These are phyloP conservation scores for Samsoniella hepiali DNA, from an alignment of 2,329 filamentous ascomycete genomes.

Conservation along the genomic window DNA sequence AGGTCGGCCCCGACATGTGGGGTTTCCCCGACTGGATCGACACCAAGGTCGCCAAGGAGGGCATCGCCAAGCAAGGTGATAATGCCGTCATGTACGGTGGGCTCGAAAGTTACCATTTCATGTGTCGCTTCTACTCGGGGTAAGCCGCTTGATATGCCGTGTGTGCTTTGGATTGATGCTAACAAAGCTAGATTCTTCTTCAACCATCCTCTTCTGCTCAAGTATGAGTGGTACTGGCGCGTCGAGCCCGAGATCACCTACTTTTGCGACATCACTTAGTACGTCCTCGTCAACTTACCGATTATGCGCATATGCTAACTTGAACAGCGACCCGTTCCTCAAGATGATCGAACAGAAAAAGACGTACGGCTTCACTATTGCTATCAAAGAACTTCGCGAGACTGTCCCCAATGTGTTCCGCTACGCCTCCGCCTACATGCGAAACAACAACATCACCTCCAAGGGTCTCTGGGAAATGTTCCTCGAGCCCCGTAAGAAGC, in stretches of 20 bases:
- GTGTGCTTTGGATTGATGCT: slow-evolving; percentile 18
- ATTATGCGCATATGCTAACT: not conserved
- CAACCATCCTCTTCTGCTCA: slow-evolving; percentile 89
- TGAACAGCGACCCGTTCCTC: slow-evolving; percentile 79
- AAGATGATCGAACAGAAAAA: slow-evolving; percentile 94
- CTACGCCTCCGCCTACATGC: slow-evolving; percentile 97
- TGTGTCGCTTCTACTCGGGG: slow-evolving; percentile 99
- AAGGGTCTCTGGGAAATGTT: slow-evolving; percentile 99
- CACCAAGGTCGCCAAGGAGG: slow-evolving; percentile 87
- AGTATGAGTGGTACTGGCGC: slow-evolving; percentile 99
- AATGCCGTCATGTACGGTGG: slow-evolving; percentile 98
- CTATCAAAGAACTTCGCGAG: slow-evolving; percentile 95
- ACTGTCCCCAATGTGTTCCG: slow-evolving; percentile 98
- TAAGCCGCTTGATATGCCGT: slow-evolving; percentile 40
- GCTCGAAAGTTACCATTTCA: slow-evolving; percentile 97
- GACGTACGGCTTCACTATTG: slow-evolving; percentile 98
- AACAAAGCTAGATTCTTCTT: slow-evolving; percentile 72
- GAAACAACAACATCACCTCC: slow-evolving; percentile 83
- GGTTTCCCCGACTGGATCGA: slow-evolving; percentile 97
- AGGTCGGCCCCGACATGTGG: slow-evolving; percentile 89
- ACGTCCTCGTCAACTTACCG: slow-evolving; percentile 27
- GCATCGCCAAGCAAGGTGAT: slow-evolving; percentile 94
- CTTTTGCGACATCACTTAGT: slow-evolving; percentile 99
- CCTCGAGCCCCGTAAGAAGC: slow-evolving; percentile 69
- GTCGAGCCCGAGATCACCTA: slow-evolving; percentile 99